Conservation (phyloP, 345 rosid genomes). For the Tarenaya hassleriana region DNA sequence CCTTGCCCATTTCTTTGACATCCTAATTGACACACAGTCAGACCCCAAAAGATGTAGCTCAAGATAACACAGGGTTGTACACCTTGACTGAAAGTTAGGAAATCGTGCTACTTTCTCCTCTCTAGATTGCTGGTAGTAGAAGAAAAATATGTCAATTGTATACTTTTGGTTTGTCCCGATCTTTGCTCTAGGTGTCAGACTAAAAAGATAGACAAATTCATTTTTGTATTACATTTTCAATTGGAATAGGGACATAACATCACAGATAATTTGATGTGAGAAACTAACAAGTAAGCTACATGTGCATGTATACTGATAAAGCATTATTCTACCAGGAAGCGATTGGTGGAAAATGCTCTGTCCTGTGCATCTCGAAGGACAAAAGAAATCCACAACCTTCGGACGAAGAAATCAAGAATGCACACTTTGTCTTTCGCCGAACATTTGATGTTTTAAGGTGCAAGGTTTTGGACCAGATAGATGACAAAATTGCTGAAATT, state of each 20-base stretch:
- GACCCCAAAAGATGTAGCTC: neutral
- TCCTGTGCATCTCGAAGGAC: constrained; percentile 75
- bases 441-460: constrained; percentile 61
- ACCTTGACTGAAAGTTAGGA: neutral
- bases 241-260: neutral
- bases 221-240: constrained; percentile 5
- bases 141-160: neutral
- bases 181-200: constrained; percentile 5
- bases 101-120: neutral
- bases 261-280: constrained; percentile 2
- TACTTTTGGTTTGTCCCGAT: constrained; percentile 5
- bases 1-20: neutral
- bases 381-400: constrained; percentile 60
- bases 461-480: constrained; percentile 43
- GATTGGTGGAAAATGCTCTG: constrained; percentile 83
- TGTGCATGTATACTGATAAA: constrained; percentile 15
- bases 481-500: constrained; percentile 53
- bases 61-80: neutral
- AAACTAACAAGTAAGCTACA: constrained; percentile 3
- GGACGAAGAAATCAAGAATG: constrained; percentile 38
- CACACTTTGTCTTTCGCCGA: constrained; percentile 62
- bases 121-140: neutral
- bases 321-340: constrained; percentile 52
- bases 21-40: neutral
- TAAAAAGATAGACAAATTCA: neutral